phyloP scores from a whole-genome alignment of 2,329 filamentous ascomycete species.

The Grosmannia clavigera region DNA sequence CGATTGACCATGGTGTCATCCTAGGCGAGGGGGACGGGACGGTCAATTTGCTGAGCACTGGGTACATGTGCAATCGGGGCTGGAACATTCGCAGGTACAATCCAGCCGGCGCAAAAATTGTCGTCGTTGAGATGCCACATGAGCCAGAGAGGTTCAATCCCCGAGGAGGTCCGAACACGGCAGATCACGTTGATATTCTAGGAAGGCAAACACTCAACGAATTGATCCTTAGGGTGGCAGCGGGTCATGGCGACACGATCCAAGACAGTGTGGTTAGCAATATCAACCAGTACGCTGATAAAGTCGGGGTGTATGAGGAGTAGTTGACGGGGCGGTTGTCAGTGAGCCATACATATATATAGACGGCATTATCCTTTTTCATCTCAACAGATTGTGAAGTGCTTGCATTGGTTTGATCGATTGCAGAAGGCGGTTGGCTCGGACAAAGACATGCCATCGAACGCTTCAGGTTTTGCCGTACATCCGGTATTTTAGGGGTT shows the following conservation, averaged over 20 bases:
- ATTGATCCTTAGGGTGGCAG: conserved; percentile 73
- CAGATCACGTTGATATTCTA: conserved; percentile 94
- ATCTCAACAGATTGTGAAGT: background rate
- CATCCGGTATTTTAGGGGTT: too few species aligned
- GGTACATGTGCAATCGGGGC: conserved; percentile 94
- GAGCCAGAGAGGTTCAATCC: conserved; percentile 89
- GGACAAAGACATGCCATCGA: too few species aligned
- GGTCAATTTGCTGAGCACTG: conserved; percentile 79
- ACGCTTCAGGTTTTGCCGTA: too few species aligned
- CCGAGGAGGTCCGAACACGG: conserved; percentile 55
- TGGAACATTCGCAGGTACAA: conserved; percentile 95
- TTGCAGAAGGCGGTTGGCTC: too few species aligned
- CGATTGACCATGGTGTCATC: conserved; percentile 75
- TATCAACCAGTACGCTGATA: conserved; percentile 71
- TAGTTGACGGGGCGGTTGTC: conserved; percentile 2
- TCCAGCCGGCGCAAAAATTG: conserved; percentile 68
- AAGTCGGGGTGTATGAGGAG: conserved; percentile 71
- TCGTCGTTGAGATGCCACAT: conserved; percentile 89
- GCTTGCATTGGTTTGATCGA: background rate
- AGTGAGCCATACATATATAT: background rate
- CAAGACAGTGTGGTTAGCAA: conserved; percentile 66
- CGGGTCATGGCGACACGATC: conserved; percentile 71
- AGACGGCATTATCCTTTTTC: background rate
- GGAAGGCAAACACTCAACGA: conserved; percentile 84
- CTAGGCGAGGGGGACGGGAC: conserved; percentile 95